Evolutionary conservation across 2,329 filamentous ascomycete genomes (phyloP).

Genomic region (Fusarium albidum): DNA sequence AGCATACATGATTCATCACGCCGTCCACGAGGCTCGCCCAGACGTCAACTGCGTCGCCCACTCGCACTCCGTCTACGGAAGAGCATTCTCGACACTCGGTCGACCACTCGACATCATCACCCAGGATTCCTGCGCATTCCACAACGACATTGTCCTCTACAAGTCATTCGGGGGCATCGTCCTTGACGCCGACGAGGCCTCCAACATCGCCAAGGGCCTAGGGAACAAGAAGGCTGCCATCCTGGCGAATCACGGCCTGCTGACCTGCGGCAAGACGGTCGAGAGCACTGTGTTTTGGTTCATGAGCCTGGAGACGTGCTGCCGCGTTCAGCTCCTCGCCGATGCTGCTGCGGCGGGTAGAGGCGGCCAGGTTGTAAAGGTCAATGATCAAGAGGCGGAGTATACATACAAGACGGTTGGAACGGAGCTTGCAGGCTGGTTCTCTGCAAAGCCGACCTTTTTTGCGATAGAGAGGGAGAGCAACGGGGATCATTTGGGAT

Average conservation of each 20-base stretch:
- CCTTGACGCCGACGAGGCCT: constrained; percentile 6
- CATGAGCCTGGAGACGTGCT: constrained; percentile 16
- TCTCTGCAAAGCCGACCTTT: constrained; percentile 15
- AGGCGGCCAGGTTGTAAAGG: constrained; percentile 1
- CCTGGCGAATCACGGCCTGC: constrained; percentile 11
- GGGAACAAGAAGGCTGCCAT: constrained; percentile 19
- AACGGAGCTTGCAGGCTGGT: constrained; percentile 10
- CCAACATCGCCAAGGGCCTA: constrained; percentile 6
- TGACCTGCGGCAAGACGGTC: constrained; percentile 10
- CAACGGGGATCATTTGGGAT: background rate
- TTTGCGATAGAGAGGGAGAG: constrained; percentile 8
- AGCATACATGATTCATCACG: constrained; percentile 20
- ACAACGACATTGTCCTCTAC: constrained; percentile 15
- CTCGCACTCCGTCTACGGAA: constrained; percentile 14
- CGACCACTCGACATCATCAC: constrained; percentile 11
- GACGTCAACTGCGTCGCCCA: constrained; percentile 19
- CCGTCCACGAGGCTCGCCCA: constrained; percentile 14
- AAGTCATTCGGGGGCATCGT: constrained; percentile 10
- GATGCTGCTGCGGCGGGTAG: constrained; percentile 10
- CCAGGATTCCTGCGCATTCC: constrained; percentile 17
- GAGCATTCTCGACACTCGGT: constrained; percentile 11
- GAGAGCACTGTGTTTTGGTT: constrained; percentile 16
- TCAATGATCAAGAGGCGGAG: constrained; percentile 6
- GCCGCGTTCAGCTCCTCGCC: constrained; percentile 14
- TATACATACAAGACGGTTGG: constrained; percentile 13